These are phyloP conservation scores for Fusarium brevicatenulatum DNA, from an alignment of 2,329 filamentous ascomycete species.

Conservation along the genomic window DNA sequence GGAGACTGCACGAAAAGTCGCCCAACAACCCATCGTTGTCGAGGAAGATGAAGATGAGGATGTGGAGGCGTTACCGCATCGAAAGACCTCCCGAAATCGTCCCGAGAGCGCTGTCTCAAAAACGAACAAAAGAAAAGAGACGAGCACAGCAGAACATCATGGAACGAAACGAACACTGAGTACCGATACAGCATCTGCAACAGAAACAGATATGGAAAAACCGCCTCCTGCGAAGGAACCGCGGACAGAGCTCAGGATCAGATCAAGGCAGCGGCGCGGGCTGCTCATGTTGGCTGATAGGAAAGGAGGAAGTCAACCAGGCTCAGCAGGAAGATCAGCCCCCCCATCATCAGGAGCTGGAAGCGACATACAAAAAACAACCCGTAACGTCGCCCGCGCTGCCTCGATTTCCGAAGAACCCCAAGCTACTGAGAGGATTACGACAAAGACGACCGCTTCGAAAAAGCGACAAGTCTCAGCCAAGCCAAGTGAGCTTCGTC, in stretches of 20 bases:
- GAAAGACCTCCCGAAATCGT: neutral
- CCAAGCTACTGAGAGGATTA: neutral
- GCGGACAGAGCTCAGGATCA: conserved; percentile 59
- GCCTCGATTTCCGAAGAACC: neutral
- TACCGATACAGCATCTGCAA: neutral
- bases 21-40: neutral
- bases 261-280: conserved; percentile 58
- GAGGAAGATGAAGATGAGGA: conserved; percentile 1
- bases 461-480: neutral
- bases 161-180: conserved; percentile 16
- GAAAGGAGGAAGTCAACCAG: conserved; percentile 8
- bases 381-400: neutral
- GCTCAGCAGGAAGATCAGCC: neutral
- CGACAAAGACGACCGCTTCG: neutral
- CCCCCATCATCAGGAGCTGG: neutral
- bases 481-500: neutral
- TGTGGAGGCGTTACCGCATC: neutral
- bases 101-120: neutral
- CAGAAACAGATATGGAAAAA: neutral
- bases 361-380: neutral
- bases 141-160: neutral
- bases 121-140: neutral
- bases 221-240: conserved; percentile 39
- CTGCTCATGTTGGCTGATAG: conserved; percentile 58
- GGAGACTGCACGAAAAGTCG: neutral